Evolutionary conservation across 345 rosid genomes (phyloP).

Genomic region (Ceriops tagal): DNA sequence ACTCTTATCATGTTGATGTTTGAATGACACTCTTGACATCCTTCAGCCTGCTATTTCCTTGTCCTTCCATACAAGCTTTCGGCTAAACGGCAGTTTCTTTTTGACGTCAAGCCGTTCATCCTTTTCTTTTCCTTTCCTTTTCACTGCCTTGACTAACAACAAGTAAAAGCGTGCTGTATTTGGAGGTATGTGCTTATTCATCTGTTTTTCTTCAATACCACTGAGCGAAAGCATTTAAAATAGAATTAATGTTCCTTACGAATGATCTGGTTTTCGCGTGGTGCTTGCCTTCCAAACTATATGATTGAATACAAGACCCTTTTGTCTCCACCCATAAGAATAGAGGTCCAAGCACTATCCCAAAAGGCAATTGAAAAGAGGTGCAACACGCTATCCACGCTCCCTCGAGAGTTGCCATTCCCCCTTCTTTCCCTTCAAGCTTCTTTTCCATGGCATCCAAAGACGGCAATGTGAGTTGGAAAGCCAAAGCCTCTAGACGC

Average conservation of each 20-base stretch:
- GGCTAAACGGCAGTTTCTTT: conserved; percentile 14
- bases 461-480: conserved; percentile 40
- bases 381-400: conserved; percentile 28
- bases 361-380: conserved; percentile 30
- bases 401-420: conserved; percentile 49
- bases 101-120: not conserved
- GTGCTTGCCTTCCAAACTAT: not conserved
- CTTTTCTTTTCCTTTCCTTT: not conserved
- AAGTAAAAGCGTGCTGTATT: conserved; percentile 3
- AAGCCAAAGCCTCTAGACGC: conserved; percentile 29
- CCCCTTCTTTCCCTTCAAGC: conserved; percentile 24
- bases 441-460: conserved; percentile 55
- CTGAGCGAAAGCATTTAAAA: not conserved
- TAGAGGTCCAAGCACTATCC: conserved; percentile 39
- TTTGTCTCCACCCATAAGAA: conserved; percentile 39
- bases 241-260: too few relatives aligned
- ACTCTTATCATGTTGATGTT: too few relatives aligned
- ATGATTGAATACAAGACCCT: conserved; percentile 44
- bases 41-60: not conserved
- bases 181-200: not conserved
- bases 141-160: not conserved
- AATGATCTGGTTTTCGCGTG: not conserved
- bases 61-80: conserved; percentile 1
- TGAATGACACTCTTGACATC: too few relatives aligned
- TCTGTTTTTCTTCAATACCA: not conserved